These are phyloP conservation scores for Fragaria iinumae DNA, from an alignment of 306 rosid species.

Conservation along the genomic window DNA sequence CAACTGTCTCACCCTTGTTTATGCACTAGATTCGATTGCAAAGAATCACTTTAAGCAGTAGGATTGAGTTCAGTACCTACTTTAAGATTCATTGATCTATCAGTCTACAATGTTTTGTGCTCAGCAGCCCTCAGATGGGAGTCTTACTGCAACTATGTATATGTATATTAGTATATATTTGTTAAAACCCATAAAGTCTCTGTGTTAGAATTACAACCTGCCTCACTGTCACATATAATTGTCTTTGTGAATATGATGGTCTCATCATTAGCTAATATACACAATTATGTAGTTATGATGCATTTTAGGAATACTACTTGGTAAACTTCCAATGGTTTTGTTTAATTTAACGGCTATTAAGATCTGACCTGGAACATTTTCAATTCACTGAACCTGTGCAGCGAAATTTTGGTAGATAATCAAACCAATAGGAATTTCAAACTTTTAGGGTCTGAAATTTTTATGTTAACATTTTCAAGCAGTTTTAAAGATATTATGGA, in stretches of 20 bases:
- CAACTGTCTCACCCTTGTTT: background rate
- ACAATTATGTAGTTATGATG: background rate
- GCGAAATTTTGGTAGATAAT: background rate
- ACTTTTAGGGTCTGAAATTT: background rate
- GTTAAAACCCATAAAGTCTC: background rate
- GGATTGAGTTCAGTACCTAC: background rate
- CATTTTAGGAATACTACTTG: background rate
- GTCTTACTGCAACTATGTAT: background rate
- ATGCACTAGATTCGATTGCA: background rate
- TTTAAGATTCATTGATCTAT: background rate
- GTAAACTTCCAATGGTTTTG: background rate
- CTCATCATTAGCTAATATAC: background rate
- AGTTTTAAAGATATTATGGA: background rate
- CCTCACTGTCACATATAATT: background rate
- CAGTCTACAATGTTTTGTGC: background rate
- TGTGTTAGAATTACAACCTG: background rate
- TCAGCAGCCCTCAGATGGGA: background rate
- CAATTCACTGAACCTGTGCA: background rate
- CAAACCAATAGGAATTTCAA: constrained; percentile 2
- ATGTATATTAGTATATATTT: no score
- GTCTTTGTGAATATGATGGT: background rate
- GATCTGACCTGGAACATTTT: background rate
- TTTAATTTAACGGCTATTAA: background rate
- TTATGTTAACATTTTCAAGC: background rate
- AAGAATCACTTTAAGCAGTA: background rate